These are phyloP conservation scores for Capsella bursapastoris DNA, from an alignment of 345 rosid genomes.

Conservation along the genomic window DNA sequence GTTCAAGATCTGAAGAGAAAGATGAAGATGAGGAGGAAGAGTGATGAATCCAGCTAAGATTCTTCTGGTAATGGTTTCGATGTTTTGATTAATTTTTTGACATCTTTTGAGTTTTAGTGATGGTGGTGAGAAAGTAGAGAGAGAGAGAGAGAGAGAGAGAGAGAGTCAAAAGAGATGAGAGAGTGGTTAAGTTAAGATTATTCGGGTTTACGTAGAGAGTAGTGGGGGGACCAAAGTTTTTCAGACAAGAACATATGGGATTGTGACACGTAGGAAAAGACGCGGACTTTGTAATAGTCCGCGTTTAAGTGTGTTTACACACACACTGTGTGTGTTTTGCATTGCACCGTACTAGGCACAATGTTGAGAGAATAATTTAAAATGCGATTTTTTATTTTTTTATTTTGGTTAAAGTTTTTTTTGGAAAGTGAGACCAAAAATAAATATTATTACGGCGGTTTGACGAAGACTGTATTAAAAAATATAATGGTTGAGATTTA, in stretches of 20 bases:
- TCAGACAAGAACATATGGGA: constrained; percentile 17
- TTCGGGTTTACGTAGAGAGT: constrained; percentile 30
- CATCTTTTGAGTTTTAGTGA: not conserved
- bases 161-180: no score
- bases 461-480: not conserved
- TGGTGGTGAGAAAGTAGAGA: constrained; percentile 32
- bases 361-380: not conserved
- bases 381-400: not conserved
- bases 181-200: constrained; percentile 38
- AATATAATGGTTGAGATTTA: not conserved
- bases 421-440: not conserved
- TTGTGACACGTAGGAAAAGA: constrained; percentile 12
- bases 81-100: constrained; percentile 20
- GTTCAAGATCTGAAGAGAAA: constrained; percentile 21
- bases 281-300: constrained; percentile 42
- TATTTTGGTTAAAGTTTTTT: not conserved
- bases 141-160: no score
- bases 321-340: constrained; percentile 16
- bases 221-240: not conserved
- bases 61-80: constrained; percentile 50
- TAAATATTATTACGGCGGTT: constrained; percentile 16
- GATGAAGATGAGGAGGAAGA: not conserved
- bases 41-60: constrained; percentile 81
- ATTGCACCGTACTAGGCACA: constrained; percentile 16
- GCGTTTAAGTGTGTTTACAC: constrained; percentile 5